These are phyloP conservation scores for Kwoniella europaea DNA, from an alignment of 768 basidiomycete species.

Conservation along the genomic window DNA sequence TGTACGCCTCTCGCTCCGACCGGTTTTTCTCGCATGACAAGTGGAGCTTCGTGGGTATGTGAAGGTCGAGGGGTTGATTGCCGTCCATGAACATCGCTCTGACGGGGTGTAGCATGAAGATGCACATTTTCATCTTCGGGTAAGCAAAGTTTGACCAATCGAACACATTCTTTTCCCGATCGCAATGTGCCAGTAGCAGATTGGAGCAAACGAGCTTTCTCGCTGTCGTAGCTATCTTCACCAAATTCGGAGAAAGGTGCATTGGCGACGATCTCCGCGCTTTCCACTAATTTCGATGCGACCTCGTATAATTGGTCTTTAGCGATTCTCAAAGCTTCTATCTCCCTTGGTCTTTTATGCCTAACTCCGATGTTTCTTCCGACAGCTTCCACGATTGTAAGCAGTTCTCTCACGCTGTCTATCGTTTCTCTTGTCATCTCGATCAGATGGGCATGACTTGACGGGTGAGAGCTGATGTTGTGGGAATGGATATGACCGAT, in stretches of 20 bases:
- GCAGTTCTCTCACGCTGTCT: constrained; percentile 86
- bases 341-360: constrained; percentile 61
- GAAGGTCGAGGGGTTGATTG: constrained; percentile 56
- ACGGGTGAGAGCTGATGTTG: constrained; percentile 84
- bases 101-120: constrained; percentile 24
- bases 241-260: constrained; percentile 61
- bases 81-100: constrained; percentile 69
- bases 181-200: constrained; percentile 88
- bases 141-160: constrained; percentile 81
- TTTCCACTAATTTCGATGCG: constrained; percentile 83
- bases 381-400: constrained; percentile 84
- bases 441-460: constrained; percentile 89
- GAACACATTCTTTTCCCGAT: constrained; percentile 84
- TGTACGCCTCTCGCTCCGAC: constrained; percentile 52
- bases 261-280: constrained; percentile 76
- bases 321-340: constrained; percentile 69
- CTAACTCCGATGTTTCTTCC: constrained; percentile 75
- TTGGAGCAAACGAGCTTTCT: constrained; percentile 75
- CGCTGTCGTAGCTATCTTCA: constrained; percentile 71
- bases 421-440: constrained; percentile 94
- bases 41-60: constrained; percentile 14
- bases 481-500: constrained; percentile 96
- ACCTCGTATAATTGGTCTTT: constrained; percentile 83
- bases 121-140: constrained; percentile 61
- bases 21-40: constrained; percentile 31